phyloP scores from a whole-genome alignment of 305 asterid species.

The Solanum hybrid region DNA sequence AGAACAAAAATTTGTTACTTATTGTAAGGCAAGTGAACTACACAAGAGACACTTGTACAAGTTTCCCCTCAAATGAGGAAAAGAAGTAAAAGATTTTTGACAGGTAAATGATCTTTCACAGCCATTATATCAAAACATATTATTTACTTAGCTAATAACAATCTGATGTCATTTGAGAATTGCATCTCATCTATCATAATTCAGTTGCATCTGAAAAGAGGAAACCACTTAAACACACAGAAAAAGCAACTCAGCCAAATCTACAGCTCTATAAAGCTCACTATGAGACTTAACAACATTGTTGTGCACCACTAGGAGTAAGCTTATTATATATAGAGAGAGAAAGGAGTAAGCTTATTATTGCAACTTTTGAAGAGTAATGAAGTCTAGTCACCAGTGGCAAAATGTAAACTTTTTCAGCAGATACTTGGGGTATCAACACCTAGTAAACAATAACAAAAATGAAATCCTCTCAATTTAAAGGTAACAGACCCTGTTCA shows the following conservation, averaged over 20 bases:
- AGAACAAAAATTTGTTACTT: neutral
- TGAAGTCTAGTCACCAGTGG: neutral
- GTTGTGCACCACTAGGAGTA: neutral
- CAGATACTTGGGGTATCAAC: neutral
- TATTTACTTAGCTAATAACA: neutral
- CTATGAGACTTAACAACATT: neutral
- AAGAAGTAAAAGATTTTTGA: neutral
- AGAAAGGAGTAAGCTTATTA: neutral
- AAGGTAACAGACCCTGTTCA: slow-evolving; percentile 64
- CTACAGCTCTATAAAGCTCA: neutral
- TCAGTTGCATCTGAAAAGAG: neutral
- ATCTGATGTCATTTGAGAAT: neutral
- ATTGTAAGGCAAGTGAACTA: neutral
- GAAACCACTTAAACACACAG: neutral
- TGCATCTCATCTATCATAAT: neutral
- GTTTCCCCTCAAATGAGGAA: neutral
- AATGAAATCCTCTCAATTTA: neutral
- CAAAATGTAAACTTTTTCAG: neutral
- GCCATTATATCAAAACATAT: neutral
- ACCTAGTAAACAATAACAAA: neutral
- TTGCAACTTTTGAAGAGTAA: neutral
- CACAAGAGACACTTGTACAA: neutral
- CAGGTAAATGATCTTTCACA: neutral
- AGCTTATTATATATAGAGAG: neutral
- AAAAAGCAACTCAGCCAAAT: neutral